Evolutionary conservation across 176 grass and related monocot genomes (phyloP).

Genomic region (Sorghum bicolor): Sorghum_bicolor_NCBIv3 NC_012871.2:76512501-76513000

Average conservation of each 20-base stretch:
- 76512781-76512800: neutral
- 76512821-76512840: neutral
- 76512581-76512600: neutral
- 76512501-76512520: too few species aligned
- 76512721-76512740: too few species aligned
- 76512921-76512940: neutral
- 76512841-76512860: neutral
- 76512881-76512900: neutral
- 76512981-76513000: slow-evolving; percentile 31
- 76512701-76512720: neutral
- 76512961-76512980: neutral
- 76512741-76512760: neutral
- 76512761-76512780: neutral
- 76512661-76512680: neutral
- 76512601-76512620: neutral
- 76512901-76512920: neutral
- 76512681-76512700: neutral
- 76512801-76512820: neutral
- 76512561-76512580: neutral
- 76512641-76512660: neutral
- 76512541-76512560: neutral
- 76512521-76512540: too few species aligned
- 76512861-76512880: neutral
- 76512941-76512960: neutral
- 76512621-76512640: neutral